Conservation (phyloP, 75 land plant genomes). For the Sequoiadendron giganteum region DNA sequence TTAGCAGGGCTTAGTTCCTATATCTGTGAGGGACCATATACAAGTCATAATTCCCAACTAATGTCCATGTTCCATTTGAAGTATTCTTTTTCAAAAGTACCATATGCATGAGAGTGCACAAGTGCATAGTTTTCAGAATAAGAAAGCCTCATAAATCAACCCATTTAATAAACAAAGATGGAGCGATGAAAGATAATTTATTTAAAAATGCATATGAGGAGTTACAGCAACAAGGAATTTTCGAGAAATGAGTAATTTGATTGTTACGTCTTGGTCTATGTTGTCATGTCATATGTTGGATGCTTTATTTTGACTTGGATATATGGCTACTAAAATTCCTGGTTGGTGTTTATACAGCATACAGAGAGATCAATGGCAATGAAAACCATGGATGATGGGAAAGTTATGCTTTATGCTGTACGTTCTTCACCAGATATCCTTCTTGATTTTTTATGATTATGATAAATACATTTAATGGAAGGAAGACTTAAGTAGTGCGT, state of each 20-base stretch:
- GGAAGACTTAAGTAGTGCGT: background rate
- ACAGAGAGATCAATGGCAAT: constrained; percentile 78
- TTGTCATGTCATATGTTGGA: background rate
- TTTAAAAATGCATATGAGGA: background rate
- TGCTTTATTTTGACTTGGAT: background rate
- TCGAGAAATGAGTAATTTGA: background rate
- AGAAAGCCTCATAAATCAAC: background rate
- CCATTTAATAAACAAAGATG: background rate
- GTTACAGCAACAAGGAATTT: background rate
- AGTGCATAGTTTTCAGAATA: background rate
- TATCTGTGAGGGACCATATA: background rate
- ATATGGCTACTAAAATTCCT: background rate
- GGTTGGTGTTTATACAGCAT: constrained; percentile 43
- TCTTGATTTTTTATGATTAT: background rate
- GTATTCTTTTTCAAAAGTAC: background rate
- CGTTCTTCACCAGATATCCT: constrained; percentile 14
- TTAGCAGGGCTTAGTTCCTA: background rate
- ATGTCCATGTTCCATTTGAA: background rate
- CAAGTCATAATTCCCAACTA: background rate
- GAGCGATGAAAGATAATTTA: background rate
- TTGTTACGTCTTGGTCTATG: constrained; percentile 4
- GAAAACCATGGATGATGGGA: constrained; percentile 98
- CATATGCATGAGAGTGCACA: background rate
- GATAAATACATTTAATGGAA: background rate
- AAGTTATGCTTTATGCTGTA: constrained; percentile 81